These are phyloP conservation scores for Brettanomyces naardenensis DNA, from an alignment of 805 yeast species.

Conservation along the genomic window DNA sequence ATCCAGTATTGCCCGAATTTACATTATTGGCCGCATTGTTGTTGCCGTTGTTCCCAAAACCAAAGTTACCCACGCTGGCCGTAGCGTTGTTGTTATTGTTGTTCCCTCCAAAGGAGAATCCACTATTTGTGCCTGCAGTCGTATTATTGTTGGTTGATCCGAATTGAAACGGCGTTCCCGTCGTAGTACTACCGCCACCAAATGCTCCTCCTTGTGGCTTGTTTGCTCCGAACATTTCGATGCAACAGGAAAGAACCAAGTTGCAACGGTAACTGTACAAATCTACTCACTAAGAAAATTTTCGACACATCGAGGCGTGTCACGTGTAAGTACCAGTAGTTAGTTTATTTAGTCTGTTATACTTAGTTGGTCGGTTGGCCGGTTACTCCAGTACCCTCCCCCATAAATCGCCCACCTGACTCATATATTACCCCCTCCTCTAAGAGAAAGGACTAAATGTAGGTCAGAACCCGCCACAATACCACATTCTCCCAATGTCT, in stretches of 20 bases:
- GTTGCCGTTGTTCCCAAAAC: slow-evolving; percentile 6
- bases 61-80: slow-evolving; percentile 1
- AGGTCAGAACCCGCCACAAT: slow-evolving; percentile 79
- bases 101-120: slow-evolving; percentile 4
- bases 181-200: too few species aligned
- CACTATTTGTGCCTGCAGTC: slow-evolving; percentile 1
- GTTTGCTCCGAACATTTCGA: not conserved
- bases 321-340: too few species aligned
- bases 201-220: not conserved
- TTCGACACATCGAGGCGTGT: too few species aligned
- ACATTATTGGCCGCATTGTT: slow-evolving; percentile 2
- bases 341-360: too few species aligned
- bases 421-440: slow-evolving; percentile 82
- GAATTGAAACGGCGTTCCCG: not conserved
- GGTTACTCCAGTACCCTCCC: too few species aligned
- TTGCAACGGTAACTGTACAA: too few species aligned
- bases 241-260: too few species aligned
- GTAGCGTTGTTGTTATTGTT: slow-evolving; percentile 4
- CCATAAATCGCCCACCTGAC: too few species aligned
- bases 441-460: slow-evolving; percentile 83
- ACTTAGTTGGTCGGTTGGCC: too few species aligned
- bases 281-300: too few species aligned
- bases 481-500: slow-evolving; percentile 64
- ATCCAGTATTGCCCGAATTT: slow-evolving; percentile 9
- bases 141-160: not conserved